Evolutionary conservation across 2,329 filamentous ascomycete species (phyloP), one percentile per base, ranked within the genome.

Genomic region (Calycina herbarum): DNA sequence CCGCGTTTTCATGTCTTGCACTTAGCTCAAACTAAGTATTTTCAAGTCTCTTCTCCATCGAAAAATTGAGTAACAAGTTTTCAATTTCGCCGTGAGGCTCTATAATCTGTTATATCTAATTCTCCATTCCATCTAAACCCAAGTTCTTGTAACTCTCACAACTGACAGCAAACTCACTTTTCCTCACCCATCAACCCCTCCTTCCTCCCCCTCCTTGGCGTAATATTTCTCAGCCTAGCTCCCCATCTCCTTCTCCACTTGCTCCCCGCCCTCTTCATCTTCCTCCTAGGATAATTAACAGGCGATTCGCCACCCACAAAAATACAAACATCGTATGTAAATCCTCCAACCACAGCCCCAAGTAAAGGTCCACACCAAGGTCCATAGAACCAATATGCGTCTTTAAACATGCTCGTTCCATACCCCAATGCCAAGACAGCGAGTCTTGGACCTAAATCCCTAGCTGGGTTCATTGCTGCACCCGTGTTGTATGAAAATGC

Each of bases 271-370:
- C 79, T 74, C 70, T 77, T 74, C 7, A 78, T 79, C 58, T 79
- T 74, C 66, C 76, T 76, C 31, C 81, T 79, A 2, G 80, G 80
- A 74, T 85, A 81, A 73, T 82, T 85, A 64, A 83, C 80, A 15
- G 82, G 82, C 56, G 78, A 80, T 70, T 84, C 82, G 0, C 81
- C 82, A 5, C 80, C 79, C 0, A 80, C 80, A 69, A 84, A 84
- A 68, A 80, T 83, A 69, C 78, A 79, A 67, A 80, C 77, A 71
- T 84, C 83, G 72, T 85, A 85, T 66, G 83, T 73, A 67, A 83
- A 81, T 8, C 74, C 81, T 0, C 81, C 81, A 51, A 79, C 74
- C 31, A 81, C 76, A 31, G 76, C 77, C 11, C 78, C 82, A 57
- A 67, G 67, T 24, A 78, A 64, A 0, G 78, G 77, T 11, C 74